These are phyloP conservation scores for Eucalyptus tenuipes DNA, from an alignment of 345 rosid genomes.

Conservation along the genomic window DNA sequence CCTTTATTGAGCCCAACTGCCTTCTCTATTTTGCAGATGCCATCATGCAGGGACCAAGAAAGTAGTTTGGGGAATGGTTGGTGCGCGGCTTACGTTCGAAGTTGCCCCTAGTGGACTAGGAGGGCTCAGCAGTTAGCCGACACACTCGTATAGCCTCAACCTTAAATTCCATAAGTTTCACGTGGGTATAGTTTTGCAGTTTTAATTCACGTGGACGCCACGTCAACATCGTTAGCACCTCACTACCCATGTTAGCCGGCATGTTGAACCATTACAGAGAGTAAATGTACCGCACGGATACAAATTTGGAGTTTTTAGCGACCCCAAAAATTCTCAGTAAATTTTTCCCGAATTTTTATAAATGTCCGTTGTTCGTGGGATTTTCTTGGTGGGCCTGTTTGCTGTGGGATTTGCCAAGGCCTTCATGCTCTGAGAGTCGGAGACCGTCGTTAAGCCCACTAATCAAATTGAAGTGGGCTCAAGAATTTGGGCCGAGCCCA, in stretches of 20 bases:
- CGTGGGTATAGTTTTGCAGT: not conserved
- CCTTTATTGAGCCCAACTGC: no score
- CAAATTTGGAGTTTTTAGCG: not conserved
- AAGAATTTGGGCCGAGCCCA: not conserved
- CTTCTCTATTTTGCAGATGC: no score
- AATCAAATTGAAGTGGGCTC: not conserved
- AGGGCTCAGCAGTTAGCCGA: not conserved
- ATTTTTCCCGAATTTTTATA: not conserved
- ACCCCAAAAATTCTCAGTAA: not conserved
- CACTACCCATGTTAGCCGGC: not conserved
- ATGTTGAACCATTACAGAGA: accelerated
- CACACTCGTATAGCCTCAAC: not conserved
- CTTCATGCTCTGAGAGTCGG: not conserved
- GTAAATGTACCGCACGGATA: accelerated
- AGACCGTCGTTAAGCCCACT: not conserved
- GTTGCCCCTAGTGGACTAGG: not conserved
- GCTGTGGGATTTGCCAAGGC: not conserved
- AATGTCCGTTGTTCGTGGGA: not conserved
- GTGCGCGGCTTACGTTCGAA: not conserved
- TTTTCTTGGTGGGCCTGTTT: not conserved
- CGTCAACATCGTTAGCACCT: accelerated
- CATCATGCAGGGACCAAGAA: no score
- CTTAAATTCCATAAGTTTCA: not conserved
- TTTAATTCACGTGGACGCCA: not conserved
- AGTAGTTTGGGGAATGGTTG: no score